Base-by-base conservation (phyloP, 331 rosid genomes). In the Prunus yedoensis region DNA sequence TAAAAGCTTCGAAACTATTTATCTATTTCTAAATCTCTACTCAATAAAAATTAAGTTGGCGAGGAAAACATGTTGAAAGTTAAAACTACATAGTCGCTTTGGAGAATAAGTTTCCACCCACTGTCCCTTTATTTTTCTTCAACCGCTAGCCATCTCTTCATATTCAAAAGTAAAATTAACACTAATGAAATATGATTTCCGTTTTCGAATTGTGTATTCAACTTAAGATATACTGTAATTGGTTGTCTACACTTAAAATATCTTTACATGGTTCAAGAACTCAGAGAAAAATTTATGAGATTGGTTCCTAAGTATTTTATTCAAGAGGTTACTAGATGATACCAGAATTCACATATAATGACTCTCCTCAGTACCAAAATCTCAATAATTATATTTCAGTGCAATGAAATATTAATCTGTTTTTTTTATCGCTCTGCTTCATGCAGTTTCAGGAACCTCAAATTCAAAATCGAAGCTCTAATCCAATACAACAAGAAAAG, bases 401-500 rank as follows among this genome's bases (percentile, higher is more conserved):
- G 41, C 41, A 35, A 35, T 1, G 41, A 35, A 35, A 35, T 35
- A 5, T 35, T 35, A 54, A 30, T 4, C 16, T 50, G 8, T 17
- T 25, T 27, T 25, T 5, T 27, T 69, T 2, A 25, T 35, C 41
- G 41, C n/a, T 69, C 59, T 28, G 14, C 12, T 28, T 70, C 17
- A 66, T 43, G 54, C 35, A 50, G 50, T 70, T 56, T 9, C 15
- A 38, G 41, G 3, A 35, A 57, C 5, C 41, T 38, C 30, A 35
- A 71, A 38, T 71, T 53, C 66, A 38, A 41, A 71, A 71, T 57
- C 23, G 38, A 38, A 56, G 53, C 8, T 71, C 25, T 9, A 57
- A 21, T 30, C 14, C 20, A 54, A 20, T 70, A 52, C 32, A 52
- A 17, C 11, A 14, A 15, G 51, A 23, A 72, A 72, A 57, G 4